These are phyloP conservation scores for Pythium rhizo-oryzae DNA, from an alignment of 352 stramenopile species.

Conservation along the genomic window DNA sequence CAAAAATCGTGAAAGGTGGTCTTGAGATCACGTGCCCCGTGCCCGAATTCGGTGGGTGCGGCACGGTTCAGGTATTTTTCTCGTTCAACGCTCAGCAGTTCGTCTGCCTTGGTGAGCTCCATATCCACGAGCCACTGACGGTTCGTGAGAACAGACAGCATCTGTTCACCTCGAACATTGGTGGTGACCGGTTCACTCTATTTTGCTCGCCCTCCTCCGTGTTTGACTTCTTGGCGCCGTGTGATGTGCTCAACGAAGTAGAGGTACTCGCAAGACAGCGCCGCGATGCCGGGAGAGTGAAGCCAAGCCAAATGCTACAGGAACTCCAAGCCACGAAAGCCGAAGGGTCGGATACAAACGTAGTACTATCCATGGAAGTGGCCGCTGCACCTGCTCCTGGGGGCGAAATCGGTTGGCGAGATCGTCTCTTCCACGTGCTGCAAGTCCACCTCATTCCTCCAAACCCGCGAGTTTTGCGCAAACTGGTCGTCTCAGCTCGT, in stretches of 20 bases:
- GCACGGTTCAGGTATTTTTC: slow-evolving; percentile 51
- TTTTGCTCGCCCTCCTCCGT: slow-evolving; percentile 59
- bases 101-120: slow-evolving; percentile 53
- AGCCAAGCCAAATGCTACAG: slow-evolving; percentile 1
- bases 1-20: slow-evolving; percentile 44
- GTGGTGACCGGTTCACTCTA: slow-evolving; percentile 52
- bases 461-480: slow-evolving; percentile 38
- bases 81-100: slow-evolving; percentile 80
- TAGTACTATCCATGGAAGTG: not conserved
- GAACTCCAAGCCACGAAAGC: not conserved
- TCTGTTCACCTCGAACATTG: slow-evolving; percentile 69
- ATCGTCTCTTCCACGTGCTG: slow-evolving; percentile 44
- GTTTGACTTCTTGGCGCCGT: slow-evolving; percentile 39
- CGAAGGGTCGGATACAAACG: not conserved
- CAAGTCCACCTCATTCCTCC: slow-evolving; percentile 49
- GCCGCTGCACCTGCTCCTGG: not conserved
- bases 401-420: slow-evolving; percentile 31
- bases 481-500: slow-evolving; percentile 37
- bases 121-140: slow-evolving; percentile 52
- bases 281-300: slow-evolving; percentile 1
- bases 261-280: slow-evolving; percentile 11
- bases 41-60: slow-evolving; percentile 51
- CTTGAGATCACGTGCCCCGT: slow-evolving; percentile 54
- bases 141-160: slow-evolving; percentile 56
- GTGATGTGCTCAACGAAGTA: slow-evolving; percentile 51